Percentiles rank a stretch among this genome's conserved stretches.
phyloP scores from a whole-genome alignment of 2,329 filamentous ascomycete species.

The Botrytis paeoniae region DNA sequence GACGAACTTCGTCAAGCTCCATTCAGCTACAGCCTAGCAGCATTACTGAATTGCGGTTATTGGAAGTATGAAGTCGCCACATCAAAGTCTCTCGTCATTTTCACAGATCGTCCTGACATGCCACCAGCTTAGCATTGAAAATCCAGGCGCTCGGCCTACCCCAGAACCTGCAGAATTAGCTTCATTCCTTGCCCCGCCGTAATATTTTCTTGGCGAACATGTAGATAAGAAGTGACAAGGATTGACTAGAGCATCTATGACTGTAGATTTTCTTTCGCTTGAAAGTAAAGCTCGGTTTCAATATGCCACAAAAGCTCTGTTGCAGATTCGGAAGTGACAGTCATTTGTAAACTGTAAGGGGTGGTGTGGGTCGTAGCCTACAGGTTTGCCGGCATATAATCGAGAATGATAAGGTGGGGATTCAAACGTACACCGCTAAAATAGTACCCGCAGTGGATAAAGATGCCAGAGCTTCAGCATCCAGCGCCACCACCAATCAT shows the following conservation, averaged over 20 bases:
- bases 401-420: not conserved
- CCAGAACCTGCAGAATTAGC: not conserved
- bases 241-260: not conserved
- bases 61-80: not conserved
- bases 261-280: not conserved
- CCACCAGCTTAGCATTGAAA: too few relatives aligned
- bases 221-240: not conserved
- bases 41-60: not conserved
- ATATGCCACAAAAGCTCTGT: not conserved
- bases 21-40: not conserved
- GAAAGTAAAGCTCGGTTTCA: not conserved
- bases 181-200: not conserved
- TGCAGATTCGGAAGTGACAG: not conserved
- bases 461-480: not conserved
- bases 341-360: not conserved
- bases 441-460: not conserved
- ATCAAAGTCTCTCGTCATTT: not conserved
- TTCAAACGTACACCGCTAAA: not conserved
- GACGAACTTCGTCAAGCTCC: not conserved
- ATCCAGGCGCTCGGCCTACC: constrained; percentile 10
- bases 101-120: not conserved
- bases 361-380: not conserved
- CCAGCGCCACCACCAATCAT: not conserved
- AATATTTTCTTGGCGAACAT: not conserved
- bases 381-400: not conserved